Evolutionary conservation across 2,329 filamentous ascomycete genomes (phyloP), one percentile per base, ranked within the genome.

Genomic region (Penicillium thymicola): DNA sequence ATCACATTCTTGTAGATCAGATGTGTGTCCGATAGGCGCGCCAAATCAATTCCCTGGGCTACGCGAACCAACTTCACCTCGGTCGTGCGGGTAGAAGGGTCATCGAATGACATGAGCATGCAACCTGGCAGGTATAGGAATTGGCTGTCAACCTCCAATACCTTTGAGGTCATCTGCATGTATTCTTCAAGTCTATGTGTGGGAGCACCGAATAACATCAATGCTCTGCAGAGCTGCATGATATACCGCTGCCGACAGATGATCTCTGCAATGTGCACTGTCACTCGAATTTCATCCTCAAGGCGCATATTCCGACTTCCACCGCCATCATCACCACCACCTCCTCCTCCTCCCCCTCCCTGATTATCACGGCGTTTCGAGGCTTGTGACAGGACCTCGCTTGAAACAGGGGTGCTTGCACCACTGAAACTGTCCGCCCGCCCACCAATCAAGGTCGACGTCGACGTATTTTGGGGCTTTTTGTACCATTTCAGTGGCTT

Each of bases 201-300:
- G 1, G 92, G 92, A 0, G 92, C 92, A n/a, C 92, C 92, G 62
- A 90, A 96, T 67, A 85, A 80, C 91, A 97, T 96, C 55, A 96
- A 76, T 1, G 89, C 89, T 45, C 85, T 84, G 70, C 92, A 96
- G 37, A 97, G 82, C 73, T 90, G 92, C 58, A 92, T 82, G 16
- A 97, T 82, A 70, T 95, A 96, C 48, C 85, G 84, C 65, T 96
- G 91, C 4, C 92, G 85, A 53, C 86, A 85, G 27, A 96, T 82
- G 16, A 89, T 92, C 57, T 85, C 82, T 18, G 82, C 82, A 59
- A 87, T 81, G 66, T 86, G 83, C 5, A 83, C 77, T 5, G 81
- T 84, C 57, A 86, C 83, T 57, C 79, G 76, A 57, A 82, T 80
- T 59, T 84, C 79, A 30, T 84, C 78, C 46, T 73, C 71, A 3